Conservation (phyloP, 73 alveolate genomes). For the Tetrahymena malaccensis region DNA sequence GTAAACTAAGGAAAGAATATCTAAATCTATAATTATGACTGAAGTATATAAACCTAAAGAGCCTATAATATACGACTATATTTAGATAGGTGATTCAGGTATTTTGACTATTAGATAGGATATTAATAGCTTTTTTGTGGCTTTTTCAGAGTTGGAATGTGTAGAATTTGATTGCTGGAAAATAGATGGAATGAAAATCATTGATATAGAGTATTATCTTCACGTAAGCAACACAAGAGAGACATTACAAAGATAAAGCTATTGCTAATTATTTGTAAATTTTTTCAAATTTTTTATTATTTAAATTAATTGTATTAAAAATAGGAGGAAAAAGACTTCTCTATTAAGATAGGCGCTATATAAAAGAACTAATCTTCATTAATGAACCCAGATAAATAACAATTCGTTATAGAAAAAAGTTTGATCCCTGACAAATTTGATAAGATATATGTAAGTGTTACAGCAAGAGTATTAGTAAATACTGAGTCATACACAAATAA, state of each 20-base stretch:
- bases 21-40: background rate
- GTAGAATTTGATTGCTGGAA: background rate
- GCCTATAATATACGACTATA: background rate
- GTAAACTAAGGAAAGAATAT: background rate
- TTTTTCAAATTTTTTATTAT: background rate
- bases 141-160: background rate
- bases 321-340: background rate
- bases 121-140: background rate
- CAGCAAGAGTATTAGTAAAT: background rate
- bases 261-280: background rate
- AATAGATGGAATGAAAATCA: background rate
- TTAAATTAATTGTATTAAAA: background rate
- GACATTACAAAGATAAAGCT: background rate
- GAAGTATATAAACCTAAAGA: background rate
- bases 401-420: background rate
- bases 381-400: background rate
- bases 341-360: background rate
- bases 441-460: background rate
- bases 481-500: background rate
- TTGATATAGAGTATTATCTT: background rate
- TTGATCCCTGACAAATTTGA: background rate
- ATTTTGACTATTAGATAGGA: background rate
- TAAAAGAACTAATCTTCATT: background rate
- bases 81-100: background rate
- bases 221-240: background rate